phyloP scores from a whole-genome alignment of 306 rosid genomes.

The Cucurbita maxima region DNA sequence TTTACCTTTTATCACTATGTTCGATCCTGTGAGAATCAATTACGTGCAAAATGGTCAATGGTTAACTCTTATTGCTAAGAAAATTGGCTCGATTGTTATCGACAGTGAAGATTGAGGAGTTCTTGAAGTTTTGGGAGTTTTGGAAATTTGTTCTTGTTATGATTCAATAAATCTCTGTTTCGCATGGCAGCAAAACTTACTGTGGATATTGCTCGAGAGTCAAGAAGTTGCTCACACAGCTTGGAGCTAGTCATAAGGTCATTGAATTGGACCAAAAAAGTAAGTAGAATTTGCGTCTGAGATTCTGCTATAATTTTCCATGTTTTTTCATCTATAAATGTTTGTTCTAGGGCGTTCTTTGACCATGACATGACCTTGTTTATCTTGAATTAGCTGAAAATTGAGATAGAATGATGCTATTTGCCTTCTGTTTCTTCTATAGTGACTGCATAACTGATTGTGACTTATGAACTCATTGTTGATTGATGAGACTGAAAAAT shows the following conservation, averaged over 20 bases:
- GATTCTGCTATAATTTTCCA: not conserved
- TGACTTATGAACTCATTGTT: not conserved
- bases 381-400: not conserved
- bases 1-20: not conserved
- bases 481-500: not conserved
- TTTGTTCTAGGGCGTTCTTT: not conserved
- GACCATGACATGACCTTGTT: not conserved
- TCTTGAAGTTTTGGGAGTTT: not conserved
- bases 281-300: conserved; percentile 10
- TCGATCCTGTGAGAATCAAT: not conserved
- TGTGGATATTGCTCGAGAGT: conserved; percentile 72
- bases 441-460: not conserved
- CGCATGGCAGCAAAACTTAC: conserved; percentile 56
- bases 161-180: not conserved
- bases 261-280: conserved; percentile 56
- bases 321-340: not conserved
- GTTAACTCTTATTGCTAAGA: not conserved
- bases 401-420: not conserved
- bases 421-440: not conserved
- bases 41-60: not conserved
- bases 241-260: conserved; percentile 49
- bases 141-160: not conserved
- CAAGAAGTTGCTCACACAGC: conserved; percentile 41
- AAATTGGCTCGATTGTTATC: not conserved
- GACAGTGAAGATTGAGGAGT: not conserved